Conservation (phyloP, 2,329 filamentous ascomycete genomes). For the Aulographum hederae region DNA sequence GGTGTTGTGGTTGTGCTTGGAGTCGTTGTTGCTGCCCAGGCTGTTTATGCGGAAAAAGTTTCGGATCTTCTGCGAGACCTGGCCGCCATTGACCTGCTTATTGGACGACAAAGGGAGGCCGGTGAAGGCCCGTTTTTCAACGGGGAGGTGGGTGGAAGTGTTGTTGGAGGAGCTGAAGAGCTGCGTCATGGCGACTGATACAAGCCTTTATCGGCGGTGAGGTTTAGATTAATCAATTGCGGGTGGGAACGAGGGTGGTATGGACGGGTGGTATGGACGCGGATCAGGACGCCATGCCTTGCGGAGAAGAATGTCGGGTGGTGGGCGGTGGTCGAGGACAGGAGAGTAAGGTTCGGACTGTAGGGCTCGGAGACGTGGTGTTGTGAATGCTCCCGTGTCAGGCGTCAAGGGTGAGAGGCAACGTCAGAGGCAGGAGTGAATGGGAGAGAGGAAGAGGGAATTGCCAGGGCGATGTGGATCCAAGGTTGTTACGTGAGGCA, state of each 20-base stretch:
- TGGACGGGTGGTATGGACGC: background rate
- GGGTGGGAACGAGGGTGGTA: background rate
- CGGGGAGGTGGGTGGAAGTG: constrained; percentile 15
- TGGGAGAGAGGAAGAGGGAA: too few species aligned
- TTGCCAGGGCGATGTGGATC: too few species aligned
- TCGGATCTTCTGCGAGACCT: constrained; percentile 46
- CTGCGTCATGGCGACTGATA: constrained; percentile 25
- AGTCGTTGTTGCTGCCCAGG: constrained; percentile 25
- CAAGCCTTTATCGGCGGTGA: constrained; percentile 1
- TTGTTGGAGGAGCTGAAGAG: constrained; percentile 20
- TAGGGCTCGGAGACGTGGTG: too few species aligned
- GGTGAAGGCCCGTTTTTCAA: constrained; percentile 29
- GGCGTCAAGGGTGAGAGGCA: background rate
- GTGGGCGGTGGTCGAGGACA: background rate
- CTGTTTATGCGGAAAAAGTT: constrained; percentile 52
- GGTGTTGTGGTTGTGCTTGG: constrained; percentile 15
- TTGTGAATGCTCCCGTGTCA: background rate
- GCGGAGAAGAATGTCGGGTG: background rate
- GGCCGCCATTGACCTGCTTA: constrained; percentile 27
- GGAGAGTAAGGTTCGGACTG: too few species aligned
- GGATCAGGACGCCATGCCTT: background rate
- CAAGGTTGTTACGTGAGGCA: too few species aligned
- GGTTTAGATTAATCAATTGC: too few species aligned
- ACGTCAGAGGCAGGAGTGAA: too few species aligned
- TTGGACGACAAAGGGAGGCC: constrained; percentile 26